Evolutionary conservation across 1,139 yeast genomes (phyloP).

Genomic region (Candida sanyaensis): DNA sequence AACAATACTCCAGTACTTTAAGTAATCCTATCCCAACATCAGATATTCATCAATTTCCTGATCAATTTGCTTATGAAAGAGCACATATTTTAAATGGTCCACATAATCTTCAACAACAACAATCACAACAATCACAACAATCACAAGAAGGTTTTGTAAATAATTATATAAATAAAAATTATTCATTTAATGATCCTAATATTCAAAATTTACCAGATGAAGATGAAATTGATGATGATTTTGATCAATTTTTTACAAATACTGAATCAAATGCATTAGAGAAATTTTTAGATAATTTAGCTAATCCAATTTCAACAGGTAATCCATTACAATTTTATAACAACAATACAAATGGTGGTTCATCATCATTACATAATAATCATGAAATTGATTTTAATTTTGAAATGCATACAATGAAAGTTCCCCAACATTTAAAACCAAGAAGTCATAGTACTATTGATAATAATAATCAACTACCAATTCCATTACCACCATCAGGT

Average conservation of each 20-base stretch:
- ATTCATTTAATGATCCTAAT: neutral
- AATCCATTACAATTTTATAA: conserved; percentile 38
- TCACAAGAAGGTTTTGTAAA: conserved; percentile 6
- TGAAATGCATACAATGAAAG: conserved; percentile 35
- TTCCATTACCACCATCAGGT: conserved; percentile 5
- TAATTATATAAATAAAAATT: conserved; percentile 1
- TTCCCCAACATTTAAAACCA: conserved; percentile 13
- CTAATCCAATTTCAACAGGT: conserved; percentile 26
- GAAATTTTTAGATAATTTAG: conserved; percentile 45
- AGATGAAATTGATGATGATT: conserved; percentile 27
- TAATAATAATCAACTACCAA: conserved; percentile 2
- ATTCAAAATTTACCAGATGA: conserved; percentile 9
- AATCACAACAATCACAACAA: conserved; percentile 12
- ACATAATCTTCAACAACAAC: conserved; percentile 1
- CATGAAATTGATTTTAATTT: conserved; percentile 23
- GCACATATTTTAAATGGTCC: conserved; percentile 14
- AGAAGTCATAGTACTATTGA: neutral
- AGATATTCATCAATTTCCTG: conserved; percentile 10
- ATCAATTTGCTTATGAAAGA: conserved; percentile 15
- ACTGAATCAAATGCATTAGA: conserved; percentile 50
- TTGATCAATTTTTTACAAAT: conserved; percentile 47
- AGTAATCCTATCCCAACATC: conserved; percentile 5
- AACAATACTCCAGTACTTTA: conserved; percentile 14
- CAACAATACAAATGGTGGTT: neutral
- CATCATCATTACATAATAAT: neutral